These are phyloP conservation scores for Castanea mollissima DNA, from an alignment of 306 rosid species.

Conservation along the genomic window DNA sequence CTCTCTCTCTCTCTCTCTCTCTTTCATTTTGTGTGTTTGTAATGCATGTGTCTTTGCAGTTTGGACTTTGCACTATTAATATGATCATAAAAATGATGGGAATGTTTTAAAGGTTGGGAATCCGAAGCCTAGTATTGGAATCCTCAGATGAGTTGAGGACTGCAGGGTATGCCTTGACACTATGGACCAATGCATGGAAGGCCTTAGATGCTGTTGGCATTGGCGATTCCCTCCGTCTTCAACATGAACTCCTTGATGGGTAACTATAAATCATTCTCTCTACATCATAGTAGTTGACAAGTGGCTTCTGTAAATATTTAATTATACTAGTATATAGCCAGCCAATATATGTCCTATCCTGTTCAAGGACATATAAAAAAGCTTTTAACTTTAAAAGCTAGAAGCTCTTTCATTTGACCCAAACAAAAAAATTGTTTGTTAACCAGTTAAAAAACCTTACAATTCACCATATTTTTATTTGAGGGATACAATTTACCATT, in stretches of 20 bases:
- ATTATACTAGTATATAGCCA: too few species aligned
- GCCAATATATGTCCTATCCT: too few species aligned
- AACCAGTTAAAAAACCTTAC: too few species aligned
- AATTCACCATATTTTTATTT: too few species aligned
- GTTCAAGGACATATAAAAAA: too few species aligned
- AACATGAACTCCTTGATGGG: conserved; percentile 47
- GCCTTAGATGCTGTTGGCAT: conserved; percentile 72
- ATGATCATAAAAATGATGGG: not conserved
- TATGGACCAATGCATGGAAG: conserved; percentile 76
- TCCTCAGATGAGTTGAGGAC: conserved; percentile 52
- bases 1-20: not conserved
- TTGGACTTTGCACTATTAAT: not conserved
- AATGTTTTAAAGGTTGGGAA: conserved; percentile 39
- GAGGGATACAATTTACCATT: too few species aligned
- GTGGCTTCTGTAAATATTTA: too few species aligned
- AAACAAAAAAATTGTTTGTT: too few species aligned
- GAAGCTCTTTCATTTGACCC: too few species aligned
- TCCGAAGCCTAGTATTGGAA: conserved; percentile 70
- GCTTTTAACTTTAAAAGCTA: too few species aligned
- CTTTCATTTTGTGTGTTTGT: not conserved
- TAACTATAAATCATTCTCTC: not conserved
- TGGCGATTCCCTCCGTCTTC: conserved; percentile 49
- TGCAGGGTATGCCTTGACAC: conserved; percentile 57
- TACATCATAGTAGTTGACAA: not conserved
- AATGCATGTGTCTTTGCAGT: not conserved